Evolutionary conservation across 495 filamentous ascomycete genomes (phyloP).

Genomic region (Penicillium lagena): DNA sequence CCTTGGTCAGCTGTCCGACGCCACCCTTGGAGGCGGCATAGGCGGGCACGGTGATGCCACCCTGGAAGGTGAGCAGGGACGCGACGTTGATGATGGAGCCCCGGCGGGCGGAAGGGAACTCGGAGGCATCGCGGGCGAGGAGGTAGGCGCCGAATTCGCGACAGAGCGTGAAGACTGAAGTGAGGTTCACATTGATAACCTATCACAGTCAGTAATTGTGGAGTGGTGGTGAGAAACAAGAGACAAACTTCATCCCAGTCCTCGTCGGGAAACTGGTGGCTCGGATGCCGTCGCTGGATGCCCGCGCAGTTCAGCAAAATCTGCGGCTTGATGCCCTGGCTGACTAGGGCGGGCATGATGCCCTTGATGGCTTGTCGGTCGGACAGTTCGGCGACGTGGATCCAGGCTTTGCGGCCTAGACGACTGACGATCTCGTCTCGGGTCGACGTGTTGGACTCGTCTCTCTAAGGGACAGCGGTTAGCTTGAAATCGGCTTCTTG

Average conservation of each 20-base stretch:
- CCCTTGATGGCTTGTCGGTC: constrained; percentile 49
- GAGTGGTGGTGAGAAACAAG: too few species aligned
- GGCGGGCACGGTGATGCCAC: constrained; percentile 83
- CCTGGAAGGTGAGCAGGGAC: constrained; percentile 81
- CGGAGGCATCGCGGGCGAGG: constrained; percentile 50
- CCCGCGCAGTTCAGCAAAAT: constrained; percentile 85
- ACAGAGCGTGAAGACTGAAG: constrained; percentile 73
- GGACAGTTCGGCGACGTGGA: constrained; percentile 72
- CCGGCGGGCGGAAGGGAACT: constrained; percentile 45
- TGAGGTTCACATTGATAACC: constrained; percentile 82
- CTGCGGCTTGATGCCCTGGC: constrained; percentile 52
- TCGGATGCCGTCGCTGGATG: constrained; percentile 74
- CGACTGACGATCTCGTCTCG: constrained; percentile 51
- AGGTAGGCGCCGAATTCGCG: constrained; percentile 85
- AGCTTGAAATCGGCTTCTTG: constrained; percentile 59
- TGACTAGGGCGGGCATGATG: constrained; percentile 55
- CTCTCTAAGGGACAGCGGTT: constrained; percentile 41
- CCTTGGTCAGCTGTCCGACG: constrained; percentile 81
- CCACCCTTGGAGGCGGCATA: constrained; percentile 89
- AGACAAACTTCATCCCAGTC: constrained; percentile 68
- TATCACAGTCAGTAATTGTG: constrained; percentile 5
- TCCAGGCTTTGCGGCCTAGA: constrained; percentile 59
- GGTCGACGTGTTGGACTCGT: constrained; percentile 58
- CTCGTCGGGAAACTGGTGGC: constrained; percentile 68
- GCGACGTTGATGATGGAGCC: constrained; percentile 86